These are phyloP conservation scores for Aspergillus aculeatus DNA, from an alignment of 2,329 filamentous ascomycete genomes.

Conservation along the genomic window DNA sequence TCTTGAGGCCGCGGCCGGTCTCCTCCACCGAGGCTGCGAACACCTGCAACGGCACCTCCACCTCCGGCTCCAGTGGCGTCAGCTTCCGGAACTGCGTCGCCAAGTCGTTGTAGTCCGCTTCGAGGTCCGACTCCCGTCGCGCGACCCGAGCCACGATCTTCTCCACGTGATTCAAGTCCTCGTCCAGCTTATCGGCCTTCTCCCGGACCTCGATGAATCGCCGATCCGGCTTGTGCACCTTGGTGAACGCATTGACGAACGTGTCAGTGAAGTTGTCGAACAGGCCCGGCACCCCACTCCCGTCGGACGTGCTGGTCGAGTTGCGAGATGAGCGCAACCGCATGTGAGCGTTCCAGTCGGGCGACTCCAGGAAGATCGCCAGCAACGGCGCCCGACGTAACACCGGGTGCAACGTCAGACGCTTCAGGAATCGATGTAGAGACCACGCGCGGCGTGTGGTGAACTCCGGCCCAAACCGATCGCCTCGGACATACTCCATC, in stretches of 20 bases:
- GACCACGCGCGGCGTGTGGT: constrained; percentile 85
- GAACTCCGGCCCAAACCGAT: constrained; percentile 92
- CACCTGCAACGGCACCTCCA: constrained; percentile 76
- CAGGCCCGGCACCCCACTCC: constrained; percentile 59
- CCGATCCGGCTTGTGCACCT: constrained; percentile 91
- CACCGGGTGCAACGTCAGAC: constrained; percentile 82
- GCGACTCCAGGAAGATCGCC: constrained; percentile 85
- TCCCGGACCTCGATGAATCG: constrained; percentile 93
- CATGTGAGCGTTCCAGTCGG: constrained; percentile 98
- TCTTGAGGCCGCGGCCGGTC: constrained; percentile 72
- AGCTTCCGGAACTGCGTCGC: constrained; percentile 94
- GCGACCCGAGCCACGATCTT: constrained; percentile 93
- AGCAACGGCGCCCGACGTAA: constrained; percentile 80
- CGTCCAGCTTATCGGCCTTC: constrained; percentile 87
- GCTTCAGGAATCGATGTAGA: constrained; percentile 83
- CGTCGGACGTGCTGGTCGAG: constrained; percentile 49
- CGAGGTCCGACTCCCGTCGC: constrained; percentile 81
- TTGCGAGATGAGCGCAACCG: constrained; percentile 68
- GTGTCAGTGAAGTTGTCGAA: constrained; percentile 95
- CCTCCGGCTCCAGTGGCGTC: constrained; percentile 80
- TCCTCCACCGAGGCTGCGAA: constrained; percentile 87
- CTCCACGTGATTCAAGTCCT: constrained; percentile 88
- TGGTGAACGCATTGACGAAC: constrained; percentile 95
- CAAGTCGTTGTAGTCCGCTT: constrained; percentile 83
- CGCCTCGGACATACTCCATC: constrained; percentile 96